Conservation (phyloP, 768 basidiomycete species). For the Hortiboletus campestris region DNA sequence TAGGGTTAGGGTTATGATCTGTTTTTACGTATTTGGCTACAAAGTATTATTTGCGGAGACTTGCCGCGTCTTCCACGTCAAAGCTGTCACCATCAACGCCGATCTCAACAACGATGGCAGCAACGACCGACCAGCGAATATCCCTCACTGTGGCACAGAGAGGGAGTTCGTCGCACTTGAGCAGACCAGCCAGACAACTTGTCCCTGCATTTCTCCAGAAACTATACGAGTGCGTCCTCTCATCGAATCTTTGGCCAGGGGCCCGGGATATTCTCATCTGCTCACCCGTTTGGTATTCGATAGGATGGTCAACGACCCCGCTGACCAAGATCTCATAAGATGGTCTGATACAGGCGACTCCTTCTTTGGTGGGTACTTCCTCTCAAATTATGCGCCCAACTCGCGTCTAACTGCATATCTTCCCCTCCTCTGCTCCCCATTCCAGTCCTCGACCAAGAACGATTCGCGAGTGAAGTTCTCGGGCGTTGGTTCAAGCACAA, state of each 20-base stretch:
- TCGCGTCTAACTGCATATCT: not conserved
- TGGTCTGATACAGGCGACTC: constrained; percentile 93
- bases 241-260: constrained; percentile 12
- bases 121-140: constrained; percentile 56
- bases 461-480: constrained; percentile 84
- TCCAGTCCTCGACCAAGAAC: constrained; percentile 86
- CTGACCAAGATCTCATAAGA: constrained; percentile 79
- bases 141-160: constrained; percentile 50
- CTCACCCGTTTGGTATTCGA: constrained; percentile 1
- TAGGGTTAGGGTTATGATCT: constrained; percentile 9
- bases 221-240: constrained; percentile 70
- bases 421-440: not conserved
- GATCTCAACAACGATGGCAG: constrained; percentile 27
- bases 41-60: not conserved
- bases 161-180: constrained; percentile 39
- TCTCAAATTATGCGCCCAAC: not conserved
- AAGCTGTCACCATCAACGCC: not conserved
- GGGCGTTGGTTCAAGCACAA: constrained; percentile 97
- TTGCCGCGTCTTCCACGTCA: constrained; percentile 20
- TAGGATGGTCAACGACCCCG: constrained; percentile 90
- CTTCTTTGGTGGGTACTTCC: constrained; percentile 70
- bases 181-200: constrained; percentile 46
- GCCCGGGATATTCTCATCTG: constrained; percentile 10
- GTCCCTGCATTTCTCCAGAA: constrained; percentile 91
- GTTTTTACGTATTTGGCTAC: constrained; percentile 16